phyloP scores from a whole-genome alignment of 768 basidiomycete species.

The Panellus pusillus region DNA sequence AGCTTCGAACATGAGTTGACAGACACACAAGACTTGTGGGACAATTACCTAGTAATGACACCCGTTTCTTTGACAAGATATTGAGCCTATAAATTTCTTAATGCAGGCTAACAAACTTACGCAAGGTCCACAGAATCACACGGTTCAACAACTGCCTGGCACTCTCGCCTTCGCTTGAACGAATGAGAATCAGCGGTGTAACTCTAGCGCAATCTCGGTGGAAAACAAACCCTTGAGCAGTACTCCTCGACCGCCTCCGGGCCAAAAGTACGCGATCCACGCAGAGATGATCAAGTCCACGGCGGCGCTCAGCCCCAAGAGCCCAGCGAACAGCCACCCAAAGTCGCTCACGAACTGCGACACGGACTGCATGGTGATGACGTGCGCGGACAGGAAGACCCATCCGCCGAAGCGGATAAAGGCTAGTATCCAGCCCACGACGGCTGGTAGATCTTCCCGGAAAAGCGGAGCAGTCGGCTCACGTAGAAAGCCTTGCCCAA shows the following conservation, averaged over 20 bases:
- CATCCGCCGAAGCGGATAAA: slow-evolving; percentile 16
- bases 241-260: slow-evolving; percentile 2
- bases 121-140: slow-evolving; percentile 21
- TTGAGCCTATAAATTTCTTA: background rate
- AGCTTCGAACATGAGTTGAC: background rate
- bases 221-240: slow-evolving; percentile 14
- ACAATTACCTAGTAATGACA: slow-evolving; percentile 18
- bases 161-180: slow-evolving; percentile 9
- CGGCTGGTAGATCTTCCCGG: slow-evolving; percentile 13
- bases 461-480: slow-evolving; percentile 19
- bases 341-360: slow-evolving; percentile 9
- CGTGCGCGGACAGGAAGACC: slow-evolving; percentile 17
- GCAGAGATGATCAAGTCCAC: slow-evolving; percentile 19
- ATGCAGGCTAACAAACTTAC: slow-evolving; percentile 5
- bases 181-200: background rate
- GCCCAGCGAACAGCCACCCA: slow-evolving; percentile 18
- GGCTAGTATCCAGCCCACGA: slow-evolving; percentile 18
- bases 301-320: slow-evolving; percentile 15
- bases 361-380: slow-evolving; percentile 11
- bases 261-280: slow-evolving; percentile 23
- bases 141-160: slow-evolving; percentile 18
- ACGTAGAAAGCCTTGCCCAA: slow-evolving; percentile 18
- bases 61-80: slow-evolving; percentile 12
- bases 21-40: background rate
- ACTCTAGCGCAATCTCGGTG: background rate